Evolutionary conservation across 164 flowering plant species (phyloP).

Genomic region (Cinnamomum chago): DNA sequence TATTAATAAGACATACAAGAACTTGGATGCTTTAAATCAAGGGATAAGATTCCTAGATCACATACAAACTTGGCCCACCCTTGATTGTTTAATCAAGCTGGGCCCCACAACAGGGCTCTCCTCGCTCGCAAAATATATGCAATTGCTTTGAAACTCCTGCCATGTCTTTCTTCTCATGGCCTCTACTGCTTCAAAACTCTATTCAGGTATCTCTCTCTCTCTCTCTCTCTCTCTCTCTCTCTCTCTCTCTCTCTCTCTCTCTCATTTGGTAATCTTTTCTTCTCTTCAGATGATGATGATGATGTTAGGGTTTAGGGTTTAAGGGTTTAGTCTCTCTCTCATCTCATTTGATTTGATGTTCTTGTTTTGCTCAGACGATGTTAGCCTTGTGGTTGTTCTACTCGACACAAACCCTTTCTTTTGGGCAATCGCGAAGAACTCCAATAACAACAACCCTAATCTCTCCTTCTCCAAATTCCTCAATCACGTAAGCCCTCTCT

Average conservation of each 20-base stretch:
- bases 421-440: slow-evolving; percentile 42
- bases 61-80: too few relatives aligned
- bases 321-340: neutral
- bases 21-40: too few relatives aligned
- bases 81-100: too few relatives aligned
- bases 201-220: slow-evolving; percentile 37
- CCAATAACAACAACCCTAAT: slow-evolving; percentile 17
- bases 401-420: slow-evolving; percentile 87
- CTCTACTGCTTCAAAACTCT: slow-evolving; percentile 49
- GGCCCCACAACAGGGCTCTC: too few relatives aligned
- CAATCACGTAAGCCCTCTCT: slow-evolving; percentile 43
- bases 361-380: slow-evolving; percentile 62
- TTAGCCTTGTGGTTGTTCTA: slow-evolving; percentile 71
- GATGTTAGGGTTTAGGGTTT: too few relatives aligned
- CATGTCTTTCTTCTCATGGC: slow-evolving; percentile 26
- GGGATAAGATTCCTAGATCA: too few relatives aligned
- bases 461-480: slow-evolving; percentile 62
- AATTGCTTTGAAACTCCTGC: too few relatives aligned
- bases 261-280: neutral
- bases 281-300: neutral
- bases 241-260: slow-evolving; percentile 12
- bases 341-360: neutral
- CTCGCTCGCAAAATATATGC: too few relatives aligned
- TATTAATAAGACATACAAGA: too few relatives aligned
- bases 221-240: slow-evolving; percentile 12